phyloP scores from a whole-genome alignment of 352 stramenopile species.

The Pythium folliculosum region DNA sequence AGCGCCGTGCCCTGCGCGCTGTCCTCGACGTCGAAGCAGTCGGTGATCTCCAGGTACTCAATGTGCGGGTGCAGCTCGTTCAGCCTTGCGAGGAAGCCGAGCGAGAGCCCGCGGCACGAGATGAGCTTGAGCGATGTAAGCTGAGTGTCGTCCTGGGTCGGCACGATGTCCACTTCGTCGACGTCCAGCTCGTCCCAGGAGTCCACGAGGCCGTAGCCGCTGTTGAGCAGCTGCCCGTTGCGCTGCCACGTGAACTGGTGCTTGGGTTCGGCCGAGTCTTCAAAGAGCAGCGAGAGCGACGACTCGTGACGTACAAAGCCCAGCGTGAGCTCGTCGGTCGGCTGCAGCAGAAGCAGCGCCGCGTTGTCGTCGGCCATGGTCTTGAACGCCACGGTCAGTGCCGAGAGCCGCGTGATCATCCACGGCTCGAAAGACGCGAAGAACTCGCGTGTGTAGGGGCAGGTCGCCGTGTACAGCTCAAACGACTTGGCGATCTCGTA shows the following conservation, averaged over 20 bases:
- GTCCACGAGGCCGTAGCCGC: constrained; percentile 45
- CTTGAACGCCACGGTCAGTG: constrained; percentile 68
- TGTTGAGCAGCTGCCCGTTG: constrained; percentile 18
- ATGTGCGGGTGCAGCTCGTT: constrained; percentile 49
- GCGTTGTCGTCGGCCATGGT: constrained; percentile 73
- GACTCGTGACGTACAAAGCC: constrained; percentile 70
- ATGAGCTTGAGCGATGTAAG: constrained; percentile 68
- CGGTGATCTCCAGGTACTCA: constrained; percentile 59
- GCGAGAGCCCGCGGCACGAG: constrained; percentile 62
- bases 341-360: constrained; percentile 55
- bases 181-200: constrained; percentile 75
- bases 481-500: constrained; percentile 77
- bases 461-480: constrained; percentile 62
- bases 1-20: constrained; percentile 43
- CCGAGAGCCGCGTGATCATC: constrained; percentile 71
- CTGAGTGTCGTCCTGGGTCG: constrained; percentile 52
- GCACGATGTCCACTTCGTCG: constrained; percentile 67
- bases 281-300: constrained; percentile 44
- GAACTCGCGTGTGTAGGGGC: constrained; percentile 60
- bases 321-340: constrained; percentile 61
- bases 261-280: constrained; percentile 31
- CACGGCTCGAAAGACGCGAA: constrained; percentile 72
- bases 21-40: constrained; percentile 66
- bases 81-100: constrained; percentile 48
- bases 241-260: constrained; percentile 51